A percentile compares a stretch with the other conserved stretches of the same genome.
phyloP scores from a whole-genome alignment of 768 basidiomycete species.

The Cytidiella melzeri region DNA sequence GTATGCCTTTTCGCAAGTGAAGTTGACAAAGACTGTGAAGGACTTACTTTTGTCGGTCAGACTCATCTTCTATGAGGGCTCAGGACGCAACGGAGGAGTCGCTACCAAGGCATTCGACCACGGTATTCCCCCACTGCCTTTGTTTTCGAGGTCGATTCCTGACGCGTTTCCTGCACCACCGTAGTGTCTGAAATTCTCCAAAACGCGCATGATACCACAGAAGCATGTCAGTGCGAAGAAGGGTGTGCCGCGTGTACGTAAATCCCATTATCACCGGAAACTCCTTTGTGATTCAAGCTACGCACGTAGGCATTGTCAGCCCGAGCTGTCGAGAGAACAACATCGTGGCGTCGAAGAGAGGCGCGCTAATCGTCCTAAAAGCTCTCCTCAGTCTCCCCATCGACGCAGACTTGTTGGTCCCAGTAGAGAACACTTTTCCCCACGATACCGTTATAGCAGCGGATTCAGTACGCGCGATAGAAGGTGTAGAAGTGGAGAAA shows the following conservation, averaged over 20 bases:
- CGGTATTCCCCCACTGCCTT: too few relatives aligned
- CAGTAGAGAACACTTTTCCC: slow-evolving; percentile 16
- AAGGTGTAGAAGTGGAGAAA: slow-evolving; percentile 43
- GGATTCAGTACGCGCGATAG: slow-evolving; percentile 36
- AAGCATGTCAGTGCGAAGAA: slow-evolving; percentile 55
- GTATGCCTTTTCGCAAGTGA: slow-evolving; percentile 24
- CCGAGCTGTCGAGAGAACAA: slow-evolving; percentile 64
- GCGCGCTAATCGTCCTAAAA: slow-evolving; percentile 63
- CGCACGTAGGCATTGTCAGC: slow-evolving; percentile 55
- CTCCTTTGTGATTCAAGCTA: neutral
- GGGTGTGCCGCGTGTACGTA: slow-evolving; percentile 68
- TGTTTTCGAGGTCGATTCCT: too few relatives aligned
- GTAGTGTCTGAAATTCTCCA: slow-evolving; percentile 54
- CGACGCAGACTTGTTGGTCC: slow-evolving; percentile 30
- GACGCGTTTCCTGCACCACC: too few relatives aligned
- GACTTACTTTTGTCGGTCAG: slow-evolving; percentile 33
- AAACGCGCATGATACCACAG: slow-evolving; percentile 51
- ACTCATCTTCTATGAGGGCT: slow-evolving; percentile 74
- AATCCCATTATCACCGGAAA: neutral
- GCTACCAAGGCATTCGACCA: slow-evolving; percentile 81
- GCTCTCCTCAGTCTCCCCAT: slow-evolving; percentile 45
- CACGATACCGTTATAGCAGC: slow-evolving; percentile 53
- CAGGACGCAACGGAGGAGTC: slow-evolving; percentile 65
- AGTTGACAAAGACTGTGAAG: neutral
- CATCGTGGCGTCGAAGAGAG: slow-evolving; percentile 65